Base-by-base conservation (phyloP, 2,329 filamentous ascomycete species). In the Fusarium clavum region DNA sequence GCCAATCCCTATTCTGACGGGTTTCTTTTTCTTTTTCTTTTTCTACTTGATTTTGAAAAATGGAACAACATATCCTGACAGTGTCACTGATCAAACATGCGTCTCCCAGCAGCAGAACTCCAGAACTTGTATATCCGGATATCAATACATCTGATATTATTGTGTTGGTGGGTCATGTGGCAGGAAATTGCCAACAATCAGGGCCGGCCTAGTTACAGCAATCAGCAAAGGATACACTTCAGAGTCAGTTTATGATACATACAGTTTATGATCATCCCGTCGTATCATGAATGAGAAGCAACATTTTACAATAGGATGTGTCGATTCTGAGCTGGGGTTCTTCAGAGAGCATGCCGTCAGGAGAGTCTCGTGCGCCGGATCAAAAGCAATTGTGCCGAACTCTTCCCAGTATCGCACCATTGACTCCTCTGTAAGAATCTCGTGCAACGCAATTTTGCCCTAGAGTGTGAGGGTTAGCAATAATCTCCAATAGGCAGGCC, bases 341-440 rank as follows among this genome's bases (percentile, higher is more conserved):
- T 97, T 97, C 67, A 99, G 83, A 13, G 93, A 92, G 78, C 96
- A 99, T 71, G 93, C 95, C 24, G 96, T 99, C 72, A 99, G 84
- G 76, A 99, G 93, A 24, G 95, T 97, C 79, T 99, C 97, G 78
- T 98, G 96, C 12, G 89, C 91, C 61, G 91, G 90, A 77, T 99
- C 96, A 80, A 99, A 99, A 12, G 96, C 97, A 75, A 99, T 98
- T 8, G 94, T 95, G 53, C 95, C 94, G 77, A 99, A 99, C 77
- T 99, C 97, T 81, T 99, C 96, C 96, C 96, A 99, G 77, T 99
- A 99, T 75, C 93, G 93, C 57, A 98, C 96, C 65, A 97, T 88
- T 43, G 94, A 97, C 67, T 97, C 94, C 82, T 99, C 96, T 4
- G 94, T 94, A 46, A 99, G 89, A 69, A 99, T 97, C 79, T 99